Conservation (phyloP, 2,329 filamentous ascomycete genomes). For the Chaetomiaceae sp. region DNA sequence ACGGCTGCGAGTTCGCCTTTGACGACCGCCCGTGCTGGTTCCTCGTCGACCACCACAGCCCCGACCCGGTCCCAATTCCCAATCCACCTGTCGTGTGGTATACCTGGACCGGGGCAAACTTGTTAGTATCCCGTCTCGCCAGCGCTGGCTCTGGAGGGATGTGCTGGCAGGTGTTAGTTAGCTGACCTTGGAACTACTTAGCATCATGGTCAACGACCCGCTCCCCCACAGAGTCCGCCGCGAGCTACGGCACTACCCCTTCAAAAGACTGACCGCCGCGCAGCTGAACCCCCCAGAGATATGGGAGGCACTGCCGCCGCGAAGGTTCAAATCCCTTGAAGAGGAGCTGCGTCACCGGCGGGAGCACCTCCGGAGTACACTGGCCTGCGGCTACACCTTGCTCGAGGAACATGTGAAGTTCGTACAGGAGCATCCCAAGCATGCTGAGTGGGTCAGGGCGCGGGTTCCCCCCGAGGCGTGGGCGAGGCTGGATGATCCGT, state of each 20-base stretch:
- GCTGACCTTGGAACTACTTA: background rate
- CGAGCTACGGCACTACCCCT: constrained; percentile 3
- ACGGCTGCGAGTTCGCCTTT: constrained; percentile 23
- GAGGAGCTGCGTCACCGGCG: background rate
- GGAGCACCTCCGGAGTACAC: background rate
- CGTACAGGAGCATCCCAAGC: background rate
- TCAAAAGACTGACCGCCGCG: background rate
- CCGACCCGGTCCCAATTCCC: background rate
- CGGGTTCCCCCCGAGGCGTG: background rate
- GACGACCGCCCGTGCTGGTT: constrained; percentile 7
- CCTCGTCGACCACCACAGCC: constrained; percentile 8
- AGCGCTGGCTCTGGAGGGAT: no score
- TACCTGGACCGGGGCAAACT: constrained; percentile 2
- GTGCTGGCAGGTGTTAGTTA: background rate
- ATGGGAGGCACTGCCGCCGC: background rate
- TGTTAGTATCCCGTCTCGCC: constrained; percentile 2
- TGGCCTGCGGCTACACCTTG: background rate
- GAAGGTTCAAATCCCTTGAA: background rate
- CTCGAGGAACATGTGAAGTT: background rate
- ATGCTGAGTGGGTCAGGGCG: constrained; percentile 3
- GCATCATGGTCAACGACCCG: background rate
- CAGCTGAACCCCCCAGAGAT: background rate
- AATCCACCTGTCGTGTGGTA: constrained; percentile 1
- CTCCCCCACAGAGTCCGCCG: constrained; percentile 1
- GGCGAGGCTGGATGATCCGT: constrained; percentile 5